Evolutionary conservation across 306 rosid genomes (phyloP), one percentile per base, ranked within the genome.

Genomic region (Senna tora): DNA sequence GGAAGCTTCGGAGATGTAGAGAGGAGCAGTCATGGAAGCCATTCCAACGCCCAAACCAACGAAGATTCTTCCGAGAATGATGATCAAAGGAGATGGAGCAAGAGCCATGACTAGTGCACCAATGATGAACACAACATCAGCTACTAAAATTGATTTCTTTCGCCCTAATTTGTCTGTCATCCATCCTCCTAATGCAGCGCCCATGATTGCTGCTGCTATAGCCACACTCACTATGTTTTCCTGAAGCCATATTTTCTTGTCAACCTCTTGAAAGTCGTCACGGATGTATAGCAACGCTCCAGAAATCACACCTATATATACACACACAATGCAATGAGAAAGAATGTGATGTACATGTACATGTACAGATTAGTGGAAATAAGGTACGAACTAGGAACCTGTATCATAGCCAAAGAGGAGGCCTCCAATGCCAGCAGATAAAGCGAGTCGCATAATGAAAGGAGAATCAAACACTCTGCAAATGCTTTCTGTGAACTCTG

Each of bases 301-400:
- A 72, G 97, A 93, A 74, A 93, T 88, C 67, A 90, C 98, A 78
- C 97, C 96, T 92, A n/a, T n/a, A n/a, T n/a, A n/a, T n/a, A n/a
- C n/a, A n/a, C n/a, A 47, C 34, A 82, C 12, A 4, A 51, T 25
- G 30, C 30, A 25, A 25, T 25, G 2, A 25, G 30, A 25, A 25
- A 25, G 30, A 25, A 25, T 25, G 1, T 25, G 30, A 1, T 25
- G 30, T n/a, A n/a, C n/a, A n/a, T n/a, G n/a, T n/a, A n/a, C n/a
- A n/a, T n/a, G n/a, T 3, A 25, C 30, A 25, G 30, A 25, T 25
- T 25, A 25, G 30, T 25, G 30, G 30, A 25, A 25, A 43, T 9
- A 17, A 46, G 38, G 38, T 2, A 33, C 3, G 38, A 2, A 33
- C 3, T 2, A 6, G 3, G 38, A 2, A 33, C 97, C 96, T 6